Conservation (phyloP, 352 stramenopile species). For the Globisporangium yorkense region DNA sequence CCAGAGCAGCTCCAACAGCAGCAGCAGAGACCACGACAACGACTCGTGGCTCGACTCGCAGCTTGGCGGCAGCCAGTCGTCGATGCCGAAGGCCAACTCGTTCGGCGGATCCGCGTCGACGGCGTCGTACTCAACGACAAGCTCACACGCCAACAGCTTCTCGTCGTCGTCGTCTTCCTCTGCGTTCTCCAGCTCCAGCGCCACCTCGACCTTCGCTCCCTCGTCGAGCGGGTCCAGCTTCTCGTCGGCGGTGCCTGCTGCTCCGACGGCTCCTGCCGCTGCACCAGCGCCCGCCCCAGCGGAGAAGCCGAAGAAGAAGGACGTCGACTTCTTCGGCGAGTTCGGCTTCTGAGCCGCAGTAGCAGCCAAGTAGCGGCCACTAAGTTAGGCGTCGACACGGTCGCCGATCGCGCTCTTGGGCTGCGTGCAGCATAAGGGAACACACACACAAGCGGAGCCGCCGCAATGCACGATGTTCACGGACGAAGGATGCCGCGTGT, state of each 20-base stretch:
- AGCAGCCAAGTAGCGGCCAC: background rate
- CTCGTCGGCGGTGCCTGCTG: slow-evolving; percentile 1
- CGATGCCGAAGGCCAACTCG: slow-evolving; percentile 24
- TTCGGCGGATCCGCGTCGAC: slow-evolving; percentile 21
- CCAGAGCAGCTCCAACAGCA: slow-evolving; percentile 8
- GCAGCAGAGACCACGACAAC: slow-evolving; percentile 42
- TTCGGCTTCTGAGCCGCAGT: slow-evolving; percentile 53
- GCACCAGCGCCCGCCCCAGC: slow-evolving; percentile 18
- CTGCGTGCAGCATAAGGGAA: too few species aligned
- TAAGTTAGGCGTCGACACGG: slow-evolving; percentile 8
- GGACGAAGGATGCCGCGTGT: background rate
- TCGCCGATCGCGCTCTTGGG: too few species aligned
- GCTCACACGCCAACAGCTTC: slow-evolving; percentile 32
- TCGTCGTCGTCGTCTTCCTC: slow-evolving; percentile 31
- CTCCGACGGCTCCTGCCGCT: slow-evolving; percentile 5
- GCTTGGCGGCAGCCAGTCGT: slow-evolving; percentile 18
- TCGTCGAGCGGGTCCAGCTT: slow-evolving; percentile 18
- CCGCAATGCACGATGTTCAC: background rate
- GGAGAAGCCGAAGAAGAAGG: slow-evolving; percentile 48
- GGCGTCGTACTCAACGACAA: slow-evolving; percentile 3
- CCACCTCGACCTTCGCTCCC: slow-evolving; percentile 16
- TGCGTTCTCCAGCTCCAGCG: slow-evolving; percentile 20
- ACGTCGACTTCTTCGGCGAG: slow-evolving; percentile 83
- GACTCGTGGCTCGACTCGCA: slow-evolving; percentile 66
- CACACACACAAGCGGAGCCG: too few species aligned